phyloP scores from a whole-genome alignment of 805 yeast species.

The Wickerhamomyces ciferrii region DNA sequence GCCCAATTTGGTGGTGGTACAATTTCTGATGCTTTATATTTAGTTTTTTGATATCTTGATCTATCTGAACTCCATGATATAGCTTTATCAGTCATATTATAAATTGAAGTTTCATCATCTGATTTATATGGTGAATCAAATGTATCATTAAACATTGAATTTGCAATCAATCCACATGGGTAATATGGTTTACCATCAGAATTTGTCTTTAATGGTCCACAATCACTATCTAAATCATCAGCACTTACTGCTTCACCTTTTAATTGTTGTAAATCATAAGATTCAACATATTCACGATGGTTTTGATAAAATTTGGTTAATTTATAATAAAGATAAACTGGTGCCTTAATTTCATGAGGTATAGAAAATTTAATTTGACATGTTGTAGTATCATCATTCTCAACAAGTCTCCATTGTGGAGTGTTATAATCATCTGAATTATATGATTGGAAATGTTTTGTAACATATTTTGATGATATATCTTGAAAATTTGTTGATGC shows the following conservation, averaged over 20 bases:
- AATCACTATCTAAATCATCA: slow-evolving; percentile 42
- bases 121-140: slow-evolving; percentile 44
- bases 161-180: slow-evolving; percentile 95
- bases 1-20: slow-evolving; percentile 96
- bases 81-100: slow-evolving; percentile 34
- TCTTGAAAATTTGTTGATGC: slow-evolving; percentile 41
- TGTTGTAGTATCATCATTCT: slow-evolving; percentile 31
- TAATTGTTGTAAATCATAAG: slow-evolving; percentile 76
- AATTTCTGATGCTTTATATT: slow-evolving; percentile 60
- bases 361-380: slow-evolving; percentile 71
- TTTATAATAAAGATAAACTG: slow-evolving; percentile 75
- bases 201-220: slow-evolving; percentile 57
- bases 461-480: slow-evolving; percentile 57
- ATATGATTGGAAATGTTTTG: slow-evolving; percentile 53
- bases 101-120: slow-evolving; percentile 4
- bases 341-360: slow-evolving; percentile 65
- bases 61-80: slow-evolving; percentile 87
- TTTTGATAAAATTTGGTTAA: slow-evolving; percentile 91
- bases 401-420: slow-evolving; percentile 62
- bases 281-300: slow-evolving; percentile 88
- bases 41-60: slow-evolving; percentile 65
- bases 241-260: slow-evolving; percentile 65
- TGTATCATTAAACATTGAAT: slow-evolving; percentile 88
- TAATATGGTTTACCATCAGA: slow-evolving; percentile 60
- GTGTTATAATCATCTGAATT: slow-evolving; percentile 7